Evolutionary conservation across 2,329 filamentous ascomycete species (phyloP).

Genomic region (Penicillium sp.): DNA sequence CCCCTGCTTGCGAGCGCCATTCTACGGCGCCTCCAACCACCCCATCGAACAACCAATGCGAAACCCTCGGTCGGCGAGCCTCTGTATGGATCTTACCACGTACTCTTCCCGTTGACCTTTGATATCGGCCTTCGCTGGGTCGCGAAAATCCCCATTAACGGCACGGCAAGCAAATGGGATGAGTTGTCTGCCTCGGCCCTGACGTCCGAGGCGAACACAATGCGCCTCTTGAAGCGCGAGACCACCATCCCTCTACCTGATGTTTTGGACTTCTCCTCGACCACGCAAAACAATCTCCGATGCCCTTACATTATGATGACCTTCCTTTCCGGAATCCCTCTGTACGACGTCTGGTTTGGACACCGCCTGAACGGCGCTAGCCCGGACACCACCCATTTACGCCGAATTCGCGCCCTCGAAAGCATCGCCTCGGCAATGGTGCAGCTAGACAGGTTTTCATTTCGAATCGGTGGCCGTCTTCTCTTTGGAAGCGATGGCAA

Average conservation of each 20-base stretch:
- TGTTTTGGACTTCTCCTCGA: slow-evolving; percentile 26
- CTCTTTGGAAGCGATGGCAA: slow-evolving; percentile 11
- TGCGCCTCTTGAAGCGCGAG: slow-evolving; percentile 28
- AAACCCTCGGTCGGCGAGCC: slow-evolving; percentile 4
- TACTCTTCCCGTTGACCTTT: slow-evolving; percentile 6
- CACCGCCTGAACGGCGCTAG: slow-evolving; percentile 5
- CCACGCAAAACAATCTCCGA: slow-evolving; percentile 20
- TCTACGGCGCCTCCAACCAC: slow-evolving; percentile 3
- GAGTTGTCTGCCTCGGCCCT: slow-evolving; percentile 1
- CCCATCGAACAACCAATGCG: slow-evolving; percentile 3
- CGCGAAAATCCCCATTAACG: slow-evolving; percentile 3
- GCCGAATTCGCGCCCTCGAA: slow-evolving; percentile 13
- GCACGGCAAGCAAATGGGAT: slow-evolving; percentile 4
- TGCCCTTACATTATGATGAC: slow-evolving; percentile 29
- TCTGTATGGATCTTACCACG: slow-evolving; percentile 6
- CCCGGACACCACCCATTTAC: not conserved
- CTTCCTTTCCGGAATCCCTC: slow-evolving; percentile 19
- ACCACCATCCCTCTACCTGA: slow-evolving; percentile 31
- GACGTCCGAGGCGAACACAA: slow-evolving; percentile 27
- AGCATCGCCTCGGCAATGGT: slow-evolving; percentile 19
- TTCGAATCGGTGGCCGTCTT: slow-evolving; percentile 5
- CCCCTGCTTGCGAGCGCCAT: slow-evolving; percentile 5
- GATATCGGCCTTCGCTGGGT: slow-evolving; percentile 2
- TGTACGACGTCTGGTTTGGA: slow-evolving; percentile 29
- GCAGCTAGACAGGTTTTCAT: slow-evolving; percentile 19